Evolutionary conservation across 2,329 filamentous ascomycete species (phyloP), one percentile per base, ranked within the genome.

Genomic region (Simplicillium aogashimaense): DNA sequence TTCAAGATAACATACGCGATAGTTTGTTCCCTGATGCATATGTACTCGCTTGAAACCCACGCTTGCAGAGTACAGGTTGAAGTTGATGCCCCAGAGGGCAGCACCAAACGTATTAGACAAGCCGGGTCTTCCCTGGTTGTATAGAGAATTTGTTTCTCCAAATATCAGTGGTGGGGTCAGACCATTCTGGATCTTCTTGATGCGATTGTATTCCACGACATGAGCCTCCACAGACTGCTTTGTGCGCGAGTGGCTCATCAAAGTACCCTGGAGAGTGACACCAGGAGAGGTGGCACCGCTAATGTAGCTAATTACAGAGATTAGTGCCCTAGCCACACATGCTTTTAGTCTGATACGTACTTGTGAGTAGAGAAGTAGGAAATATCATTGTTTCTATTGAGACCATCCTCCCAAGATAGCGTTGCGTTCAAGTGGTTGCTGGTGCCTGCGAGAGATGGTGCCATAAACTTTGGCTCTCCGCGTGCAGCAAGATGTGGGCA

Each of bases 51-150:
- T 61, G 56, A 82, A 72, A 11, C 70, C 71, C 2, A 67, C 66
- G 0, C 69, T 62, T 2, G 77, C 78, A 39, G 66, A 67, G 51
- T 70, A 74, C 5, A 81, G 61, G 47, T 72, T 72, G 60, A 79
- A 81, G 55, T 82, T 76, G 10, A 81, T 51, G 18, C 65, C 73
- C 78, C 77, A 82, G n/a, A 82, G 70, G 6, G 78, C 76, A 10
- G 77, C 78, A 29, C 78, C 78, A 52, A 82, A 83, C 0, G 73
- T 66, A 57, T 82, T 78, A 25, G 74, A 79, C 14, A 82, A 60
- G 0, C 77, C 76, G 0, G 76, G 73, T 3, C 66, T 65, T 40
- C 77, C 78, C 58, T 81, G 63, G 53, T 76, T 74, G 56, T 74
- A 80, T 10, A 82, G 66, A 8, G 72, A 77, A 56, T 82, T 82